Evolutionary conservation across 208 protist species (phyloP).

Genomic region (Endotrypanum monterogeii): DNA sequence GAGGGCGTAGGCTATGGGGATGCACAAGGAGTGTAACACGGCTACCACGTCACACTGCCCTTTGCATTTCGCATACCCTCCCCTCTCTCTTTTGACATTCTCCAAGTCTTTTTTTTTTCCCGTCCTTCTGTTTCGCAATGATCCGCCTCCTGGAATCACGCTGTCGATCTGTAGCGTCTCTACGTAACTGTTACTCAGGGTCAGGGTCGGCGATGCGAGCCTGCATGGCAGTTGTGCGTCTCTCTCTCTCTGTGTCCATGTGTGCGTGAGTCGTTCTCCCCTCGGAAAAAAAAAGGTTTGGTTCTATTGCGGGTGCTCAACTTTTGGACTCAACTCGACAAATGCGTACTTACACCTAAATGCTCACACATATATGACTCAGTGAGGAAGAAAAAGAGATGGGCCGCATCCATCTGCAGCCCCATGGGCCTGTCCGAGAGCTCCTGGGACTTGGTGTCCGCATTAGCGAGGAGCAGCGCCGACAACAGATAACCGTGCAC

Average conservation of each 20-base stretch:
- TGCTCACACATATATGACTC: background rate
- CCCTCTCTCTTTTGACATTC: background rate
- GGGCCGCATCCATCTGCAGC: background rate
- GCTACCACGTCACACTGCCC: background rate
- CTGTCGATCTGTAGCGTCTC: background rate
- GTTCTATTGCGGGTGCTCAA: background rate
- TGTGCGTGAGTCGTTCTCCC: background rate
- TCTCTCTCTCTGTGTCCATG: background rate
- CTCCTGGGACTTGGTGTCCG: no score
- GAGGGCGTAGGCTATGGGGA: background rate
- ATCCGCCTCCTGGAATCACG: background rate
- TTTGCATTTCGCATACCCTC: background rate
- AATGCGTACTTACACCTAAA: background rate
- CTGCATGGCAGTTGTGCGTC: background rate
- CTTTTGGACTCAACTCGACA: background rate
- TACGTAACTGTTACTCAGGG: background rate
- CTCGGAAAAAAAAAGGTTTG: no score
- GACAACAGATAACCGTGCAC: no score
- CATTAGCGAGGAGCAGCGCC: no score
- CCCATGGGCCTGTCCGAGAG: background rate
- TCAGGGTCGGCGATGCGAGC: background rate
- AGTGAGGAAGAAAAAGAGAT: background rate
- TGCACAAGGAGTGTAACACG: background rate
- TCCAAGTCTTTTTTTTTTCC: background rate
- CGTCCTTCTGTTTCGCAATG: background rate